phyloP scores from a whole-genome alignment of 768 basidiomycete genomes.

The Hypholoma sublateritium region DNA sequence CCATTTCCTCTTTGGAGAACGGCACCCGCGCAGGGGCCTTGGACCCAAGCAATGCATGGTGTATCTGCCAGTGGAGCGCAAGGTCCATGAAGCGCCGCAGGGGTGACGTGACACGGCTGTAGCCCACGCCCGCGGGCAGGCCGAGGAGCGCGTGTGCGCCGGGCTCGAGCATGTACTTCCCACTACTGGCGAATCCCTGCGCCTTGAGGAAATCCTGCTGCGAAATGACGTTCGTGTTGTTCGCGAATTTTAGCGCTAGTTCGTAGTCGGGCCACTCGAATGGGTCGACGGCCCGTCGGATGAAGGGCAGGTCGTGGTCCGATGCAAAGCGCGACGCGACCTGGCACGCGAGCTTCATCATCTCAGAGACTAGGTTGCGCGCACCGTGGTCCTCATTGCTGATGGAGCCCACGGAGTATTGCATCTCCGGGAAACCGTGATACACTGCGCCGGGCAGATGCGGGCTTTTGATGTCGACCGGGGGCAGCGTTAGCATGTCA shows the following conservation, averaged over 20 bases:
- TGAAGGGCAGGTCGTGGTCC: conserved; percentile 57
- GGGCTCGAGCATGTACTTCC: conserved; percentile 51
- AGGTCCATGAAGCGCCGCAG: conserved; percentile 84
- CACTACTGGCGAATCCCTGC: conserved; percentile 33
- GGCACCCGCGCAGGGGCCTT: conserved; percentile 31
- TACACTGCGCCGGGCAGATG: conserved; percentile 27
- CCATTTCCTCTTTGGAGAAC: conserved; percentile 49
- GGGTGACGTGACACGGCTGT: conserved; percentile 82
- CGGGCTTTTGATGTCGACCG: conserved; percentile 27
- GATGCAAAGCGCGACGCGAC: conserved; percentile 70
- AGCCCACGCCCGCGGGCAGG: conserved; percentile 73
- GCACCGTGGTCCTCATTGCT: conserved; percentile 37
- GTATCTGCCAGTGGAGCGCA: conserved; percentile 91
- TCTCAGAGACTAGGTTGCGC: conserved; percentile 66
- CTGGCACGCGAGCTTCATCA: conserved; percentile 80
- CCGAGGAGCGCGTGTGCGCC: conserved; percentile 70
- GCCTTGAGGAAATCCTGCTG: conserved; percentile 31
- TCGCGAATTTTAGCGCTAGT: conserved; percentile 48
- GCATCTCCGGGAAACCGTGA: conserved; percentile 51
- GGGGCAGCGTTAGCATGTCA: conserved; percentile 22
- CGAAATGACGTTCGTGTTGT: conserved; percentile 41
- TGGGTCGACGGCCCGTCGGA: conserved; percentile 53
- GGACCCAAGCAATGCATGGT: conserved; percentile 58
- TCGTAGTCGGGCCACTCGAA: conserved; percentile 33
- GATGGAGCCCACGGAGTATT: conserved; percentile 40